Base-by-base conservation (phyloP, 2,329 filamentous ascomycete species). In the Ascocoryne sarcoides region DNA sequence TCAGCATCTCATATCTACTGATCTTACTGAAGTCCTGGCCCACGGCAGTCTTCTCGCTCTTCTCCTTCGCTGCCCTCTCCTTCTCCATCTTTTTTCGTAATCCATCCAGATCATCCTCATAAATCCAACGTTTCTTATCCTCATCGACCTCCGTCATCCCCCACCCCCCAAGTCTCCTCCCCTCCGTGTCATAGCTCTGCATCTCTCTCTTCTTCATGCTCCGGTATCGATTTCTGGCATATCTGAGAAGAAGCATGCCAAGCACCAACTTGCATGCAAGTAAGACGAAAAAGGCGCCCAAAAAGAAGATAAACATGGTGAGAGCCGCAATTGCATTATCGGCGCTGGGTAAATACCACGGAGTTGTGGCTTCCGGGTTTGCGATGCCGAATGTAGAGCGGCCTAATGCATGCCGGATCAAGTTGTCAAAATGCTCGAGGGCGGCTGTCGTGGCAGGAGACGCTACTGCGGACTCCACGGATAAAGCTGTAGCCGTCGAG, bases 1-100 rank as follows among this genome's bases (percentile, higher is more conserved):
- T 96, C 0, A 87, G 86, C 92, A 96, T 95, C 59, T 88, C 87
- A 65, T 95, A 98, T 54, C 92, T 73, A 52, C 71, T 77, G 47
- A 79, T 86, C 59, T 66, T 77, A 56, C 71, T 83, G 62, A 77
- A 76, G 59, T 75, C 77, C 38, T 75, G 72, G 38, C 66, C 65
- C 26, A 70, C 65, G 44, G 60, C 64, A 18, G 40, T 65, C 46
- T 67, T 67, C 23, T 63, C 65, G 17, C 70, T 71, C 50, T 73
- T 79, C 48, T 77, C 75, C 46, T 74, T 75, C 5, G 71, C 73
- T 52, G 75, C 68, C 55, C 76, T 75, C 45, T 81, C 79, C 48
- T 79, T 77, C 44, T 80, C 76, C 46, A 70, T 69, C 53, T 82
- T 57, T 42, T 68, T 69, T 52, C 70, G 71, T 44, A 85, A 58